phyloP scores from a whole-genome alignment of 1,139 yeast species.

The Lodderomyces parapsilosis region DNA sequence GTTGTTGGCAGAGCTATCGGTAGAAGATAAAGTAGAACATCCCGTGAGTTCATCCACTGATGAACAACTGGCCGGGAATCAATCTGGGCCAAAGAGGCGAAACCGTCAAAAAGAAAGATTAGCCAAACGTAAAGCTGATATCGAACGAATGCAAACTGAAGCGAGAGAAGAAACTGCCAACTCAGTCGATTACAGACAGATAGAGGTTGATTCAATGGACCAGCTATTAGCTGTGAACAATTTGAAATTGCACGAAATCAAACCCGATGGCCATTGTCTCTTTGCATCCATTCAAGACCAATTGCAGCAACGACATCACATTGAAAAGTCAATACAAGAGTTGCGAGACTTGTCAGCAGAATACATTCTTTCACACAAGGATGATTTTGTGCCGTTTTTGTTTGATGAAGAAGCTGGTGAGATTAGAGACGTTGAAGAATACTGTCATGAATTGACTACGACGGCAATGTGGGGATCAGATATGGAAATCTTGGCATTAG shows the following conservation, averaged over 20 bases:
- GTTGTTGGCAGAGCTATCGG: conserved; percentile 53
- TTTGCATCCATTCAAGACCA: conserved; percentile 88
- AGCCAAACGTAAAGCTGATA: conserved; percentile 72
- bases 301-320: conserved; percentile 48
- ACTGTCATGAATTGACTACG: conserved; percentile 61
- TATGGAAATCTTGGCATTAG: conserved; percentile 79
- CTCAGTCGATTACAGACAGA: conserved; percentile 64
- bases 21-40: conserved; percentile 18
- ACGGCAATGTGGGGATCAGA: conserved; percentile 98
- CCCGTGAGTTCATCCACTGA: conserved; percentile 4
- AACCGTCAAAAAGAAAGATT: conserved; percentile 84
- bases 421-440: conserved; percentile 63
- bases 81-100: conserved; percentile 41
- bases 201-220: conserved; percentile 67
- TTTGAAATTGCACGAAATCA: conserved; percentile 60
- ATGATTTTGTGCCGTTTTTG: conserved; percentile 77
- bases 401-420: conserved; percentile 73
- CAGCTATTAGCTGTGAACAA: conserved; percentile 47
- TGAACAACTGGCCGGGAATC: conserved; percentile 7
- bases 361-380: conserved; percentile 60
- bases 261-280: conserved; percentile 93
- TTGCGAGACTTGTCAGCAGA: conserved; percentile 66
- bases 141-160: conserved; percentile 59
- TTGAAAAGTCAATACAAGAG: conserved; percentile 41
- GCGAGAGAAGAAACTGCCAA: conserved; percentile 70